These are phyloP conservation scores for Verticillium klebahnii DNA, from an alignment of 2,329 filamentous ascomycete species.

Conservation along the genomic window DNA sequence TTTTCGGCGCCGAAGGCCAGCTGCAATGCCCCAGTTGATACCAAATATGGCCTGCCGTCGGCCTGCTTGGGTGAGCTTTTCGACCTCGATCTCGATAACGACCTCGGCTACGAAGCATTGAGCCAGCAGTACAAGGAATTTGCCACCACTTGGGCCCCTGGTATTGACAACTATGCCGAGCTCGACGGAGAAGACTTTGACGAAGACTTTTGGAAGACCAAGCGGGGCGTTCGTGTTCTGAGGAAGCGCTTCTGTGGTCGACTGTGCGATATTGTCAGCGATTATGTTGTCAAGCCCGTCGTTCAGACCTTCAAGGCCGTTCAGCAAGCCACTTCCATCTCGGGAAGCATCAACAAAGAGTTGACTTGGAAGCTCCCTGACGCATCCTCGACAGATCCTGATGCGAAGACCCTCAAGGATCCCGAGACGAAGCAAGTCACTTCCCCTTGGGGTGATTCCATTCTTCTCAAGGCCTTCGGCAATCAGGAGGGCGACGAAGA, in stretches of 20 bases:
- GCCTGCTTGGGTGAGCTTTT: constrained; percentile 21
- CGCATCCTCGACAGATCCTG: constrained; percentile 1
- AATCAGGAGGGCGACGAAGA: constrained; percentile 8
- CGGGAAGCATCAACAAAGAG: constrained; percentile 9
- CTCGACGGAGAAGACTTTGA: not conserved
- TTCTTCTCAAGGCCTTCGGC: constrained; percentile 22
- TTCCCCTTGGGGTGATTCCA: constrained; percentile 23
- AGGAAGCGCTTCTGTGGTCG: not conserved
- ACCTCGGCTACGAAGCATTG: constrained; percentile 15
- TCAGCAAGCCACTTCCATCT: constrained; percentile 5
- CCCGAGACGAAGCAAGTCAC: constrained; percentile 12
- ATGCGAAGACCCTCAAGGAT: constrained; percentile 13
- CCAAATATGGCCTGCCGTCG: constrained; percentile 17
- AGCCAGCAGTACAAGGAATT: constrained; percentile 11
- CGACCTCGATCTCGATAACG: constrained; percentile 21
- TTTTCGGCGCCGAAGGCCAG: not conserved
- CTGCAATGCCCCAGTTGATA: constrained; percentile 13
- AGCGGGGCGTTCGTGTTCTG: not conserved
- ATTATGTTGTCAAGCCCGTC: constrained; percentile 4
- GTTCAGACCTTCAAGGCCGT: constrained; percentile 2
- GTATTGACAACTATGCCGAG: constrained; percentile 5
- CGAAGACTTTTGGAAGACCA: not conserved
- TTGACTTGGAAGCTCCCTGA: constrained; percentile 16
- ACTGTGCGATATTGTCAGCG: not conserved
- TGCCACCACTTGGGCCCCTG: constrained; percentile 7